A percentile compares a stretch with the other conserved stretches of the same genome.
Evolutionary conservation across 768 basidiomycete species (phyloP).

Genomic region (Boletus patriciae): DNA sequence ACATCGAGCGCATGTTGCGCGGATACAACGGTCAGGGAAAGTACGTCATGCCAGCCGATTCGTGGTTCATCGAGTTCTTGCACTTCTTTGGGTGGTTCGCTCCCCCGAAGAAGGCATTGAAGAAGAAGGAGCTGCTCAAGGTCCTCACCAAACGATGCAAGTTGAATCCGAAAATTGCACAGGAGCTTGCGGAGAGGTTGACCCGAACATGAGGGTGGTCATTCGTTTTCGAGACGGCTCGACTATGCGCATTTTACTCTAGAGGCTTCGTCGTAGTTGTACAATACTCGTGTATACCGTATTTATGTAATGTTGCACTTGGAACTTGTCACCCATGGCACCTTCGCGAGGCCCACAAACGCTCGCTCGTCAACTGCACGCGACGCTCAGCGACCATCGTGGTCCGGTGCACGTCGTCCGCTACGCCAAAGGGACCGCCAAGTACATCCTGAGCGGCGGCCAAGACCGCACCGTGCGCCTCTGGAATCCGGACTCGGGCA

Average conservation of each 20-base stretch:
- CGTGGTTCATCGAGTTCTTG: slow-evolving; percentile 27
- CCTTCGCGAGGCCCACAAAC: slow-evolving; percentile 53
- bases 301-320: background rate
- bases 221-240: background rate
- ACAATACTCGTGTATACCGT: background rate
- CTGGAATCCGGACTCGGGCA: slow-evolving; percentile 85
- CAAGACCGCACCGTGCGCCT: slow-evolving; percentile 87
- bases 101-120: slow-evolving; percentile 14
- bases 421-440: slow-evolving; percentile 85
- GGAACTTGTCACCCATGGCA: slow-evolving; percentile 39
- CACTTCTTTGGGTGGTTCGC: slow-evolving; percentile 18
- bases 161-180: slow-evolving; percentile 17
- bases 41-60: slow-evolving; percentile 23
- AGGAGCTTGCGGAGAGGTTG: slow-evolving; percentile 17
- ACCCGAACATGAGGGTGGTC: background rate
- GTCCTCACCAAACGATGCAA: slow-evolving; percentile 27
- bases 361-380: slow-evolving; percentile 61
- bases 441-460: slow-evolving; percentile 91
- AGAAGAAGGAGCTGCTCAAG: slow-evolving; percentile 17
- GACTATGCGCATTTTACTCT: background rate
- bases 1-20: slow-evolving; percentile 15
- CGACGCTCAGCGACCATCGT: slow-evolving; percentile 64
- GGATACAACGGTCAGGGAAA: slow-evolving; percentile 16
- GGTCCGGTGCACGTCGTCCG: slow-evolving; percentile 90
- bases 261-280: background rate